Conservation (phyloP, 1,284 basidiomycete species). For the Moniliophthora roreri region DNA sequence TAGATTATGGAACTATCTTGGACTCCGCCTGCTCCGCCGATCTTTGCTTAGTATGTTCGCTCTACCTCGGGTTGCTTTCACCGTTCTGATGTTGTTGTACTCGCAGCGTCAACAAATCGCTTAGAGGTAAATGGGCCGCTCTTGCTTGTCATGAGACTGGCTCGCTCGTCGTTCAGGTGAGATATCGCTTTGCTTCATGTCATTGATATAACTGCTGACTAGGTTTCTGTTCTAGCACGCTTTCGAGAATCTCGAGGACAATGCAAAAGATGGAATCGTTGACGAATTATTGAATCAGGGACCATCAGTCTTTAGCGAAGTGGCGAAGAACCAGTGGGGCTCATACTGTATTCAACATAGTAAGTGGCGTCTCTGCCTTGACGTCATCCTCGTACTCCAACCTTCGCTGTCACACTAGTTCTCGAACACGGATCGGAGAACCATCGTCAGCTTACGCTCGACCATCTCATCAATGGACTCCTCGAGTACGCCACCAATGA, state of each 20-base stretch:
- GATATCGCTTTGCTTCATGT: slow-evolving; percentile 2
- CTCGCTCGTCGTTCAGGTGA: slow-evolving; percentile 77
- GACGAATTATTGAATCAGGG: slow-evolving; percentile 77
- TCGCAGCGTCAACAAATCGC: slow-evolving; percentile 73
- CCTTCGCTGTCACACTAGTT: slow-evolving; percentile 45
- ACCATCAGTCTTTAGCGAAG: slow-evolving; percentile 62
- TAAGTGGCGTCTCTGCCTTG: slow-evolving; percentile 33
- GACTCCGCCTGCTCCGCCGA: slow-evolving; percentile 79
- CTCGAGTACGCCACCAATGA: slow-evolving; percentile 77
- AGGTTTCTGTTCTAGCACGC: slow-evolving; percentile 65
- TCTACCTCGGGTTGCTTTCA: slow-evolving; percentile 2
- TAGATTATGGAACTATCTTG: slow-evolving; percentile 84
- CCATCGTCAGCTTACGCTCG: slow-evolving; percentile 69
- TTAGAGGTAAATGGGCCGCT: slow-evolving; percentile 83
- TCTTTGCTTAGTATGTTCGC: slow-evolving; percentile 71
- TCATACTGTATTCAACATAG: slow-evolving; percentile 83
- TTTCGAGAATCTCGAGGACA: slow-evolving; percentile 81
- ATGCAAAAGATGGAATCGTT: slow-evolving; percentile 78
- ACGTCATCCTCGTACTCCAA: neutral
- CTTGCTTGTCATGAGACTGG: slow-evolving; percentile 87
- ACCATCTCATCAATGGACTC: slow-evolving; percentile 68
- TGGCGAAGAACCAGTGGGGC: slow-evolving; percentile 85
- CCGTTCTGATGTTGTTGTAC: slow-evolving; percentile 12
- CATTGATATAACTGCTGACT: slow-evolving; percentile 11
- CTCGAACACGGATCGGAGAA: slow-evolving; percentile 76